Base-by-base conservation (phyloP, 2,329 filamentous ascomycete species). In the Zymoseptoria ardabiliae region DNA sequence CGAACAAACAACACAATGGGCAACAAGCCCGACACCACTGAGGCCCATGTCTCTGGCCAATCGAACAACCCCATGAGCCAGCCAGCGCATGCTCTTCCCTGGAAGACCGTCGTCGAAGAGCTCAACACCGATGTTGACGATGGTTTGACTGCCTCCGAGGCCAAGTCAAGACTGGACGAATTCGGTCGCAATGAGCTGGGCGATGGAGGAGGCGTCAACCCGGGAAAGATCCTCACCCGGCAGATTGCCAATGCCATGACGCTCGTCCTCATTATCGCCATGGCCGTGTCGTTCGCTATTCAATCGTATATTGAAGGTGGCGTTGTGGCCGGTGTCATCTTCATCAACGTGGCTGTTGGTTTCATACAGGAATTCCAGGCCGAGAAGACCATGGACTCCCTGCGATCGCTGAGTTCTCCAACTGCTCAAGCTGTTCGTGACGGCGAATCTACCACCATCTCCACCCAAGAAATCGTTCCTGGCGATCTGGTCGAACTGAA, bases 131-230 rank as follows among this genome's bases (percentile, higher is more conserved):
- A 87, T 68, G 70, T 85, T 56, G 86, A 90, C 62, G 85, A 81
- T 69, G 88, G 89, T 48, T 77, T 91, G 51, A 83, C 80, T 9
- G 79, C 81, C n/a, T 71, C 75, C 7, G 82, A 87, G 68, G 86
- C 88, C n/a, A 72, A 79, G 55, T 74, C 83, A 58, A 77, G 87
- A 22, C 80, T 84, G 58, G 72, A 80, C 20, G 78, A 81, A 58
- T 85, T 86, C 69, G 86, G 86, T 54, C 77, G 74, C 20, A 91
- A 91, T 75, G 86, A 90, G 69, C 78, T 91, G 22, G 84, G 90
- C 52, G 83, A 89, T 21, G 85, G 81, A n/a, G 85, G 82, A 23
- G 83, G 83, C 23, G 85, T 91, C 50, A 82, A 69, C 81, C 85
- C 87, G 78, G 85, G 80, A 68, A 91, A 86, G 66, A 89, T 91